Base-by-base conservation (phyloP, 208 protist species). In the Leishmania amazonensis region DNA sequence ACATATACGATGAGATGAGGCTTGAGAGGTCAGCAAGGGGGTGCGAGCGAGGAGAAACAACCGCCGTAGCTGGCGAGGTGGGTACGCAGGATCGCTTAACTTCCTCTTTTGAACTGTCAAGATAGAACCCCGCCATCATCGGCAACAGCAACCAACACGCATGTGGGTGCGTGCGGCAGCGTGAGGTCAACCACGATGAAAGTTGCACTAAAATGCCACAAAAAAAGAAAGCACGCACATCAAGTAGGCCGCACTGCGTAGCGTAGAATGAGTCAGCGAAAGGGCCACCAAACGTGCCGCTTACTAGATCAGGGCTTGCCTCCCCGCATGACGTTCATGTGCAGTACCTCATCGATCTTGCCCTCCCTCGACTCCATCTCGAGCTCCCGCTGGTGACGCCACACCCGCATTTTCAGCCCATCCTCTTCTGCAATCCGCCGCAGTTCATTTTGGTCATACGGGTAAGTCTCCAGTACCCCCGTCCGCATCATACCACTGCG, bases 341-440 rank as follows among this genome's bases (percentile, higher is more conserved):
- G 90, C 58, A 97, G 62, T 28, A 93, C 78, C 68, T 97, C 94
- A 60, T 97, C 94, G 81, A 97, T 89, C 65, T 91, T 91, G 1
- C 89, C 91, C 78, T 93, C 80, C 68, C 88, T 92, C 9, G 92
- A 85, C 78, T 95, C 87, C 78, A 93, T 84, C 76, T 97, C 91
- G 0, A 95, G 68, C 57, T 94, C 88, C 19, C 92, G 89, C 76
- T 97, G 94, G 70, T 95, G 90, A 8, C 94, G 85, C 91, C 91
- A 97, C 3, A 97, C 91, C 75, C 94, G 91, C 94, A 97, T 97
- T 85, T 93, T 93, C 71, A 95, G 40, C 0, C 90, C 92, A 81
- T 97, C 94, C 76, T 94, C 90, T 77, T 95, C 91, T 6, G 88
- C 83, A 24, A 95, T 87, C 21, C 92, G 79, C 1, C 87, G 81